Percentiles rank a stretch among this genome's conserved stretches.
Conservation (phyloP, 164 flowering plant genomes). For the Protea cynaroides region DNA sequence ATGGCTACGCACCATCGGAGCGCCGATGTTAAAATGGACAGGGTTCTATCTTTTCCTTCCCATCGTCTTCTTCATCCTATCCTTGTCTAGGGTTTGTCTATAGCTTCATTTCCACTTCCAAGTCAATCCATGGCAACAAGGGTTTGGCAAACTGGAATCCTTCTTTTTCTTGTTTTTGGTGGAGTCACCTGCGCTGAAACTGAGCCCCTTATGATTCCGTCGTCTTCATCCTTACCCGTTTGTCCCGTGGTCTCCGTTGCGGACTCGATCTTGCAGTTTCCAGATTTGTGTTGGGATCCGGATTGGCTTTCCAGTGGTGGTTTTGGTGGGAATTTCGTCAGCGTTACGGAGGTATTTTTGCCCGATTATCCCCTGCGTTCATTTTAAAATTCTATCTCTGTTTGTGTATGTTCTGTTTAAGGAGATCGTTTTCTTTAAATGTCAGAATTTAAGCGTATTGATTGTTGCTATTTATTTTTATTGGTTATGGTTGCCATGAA, state of each 20-base stretch:
- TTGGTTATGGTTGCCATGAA: too few species aligned
- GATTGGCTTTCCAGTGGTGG: constrained; percentile 13
- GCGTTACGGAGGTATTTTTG: constrained; percentile 33
- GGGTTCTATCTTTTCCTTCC: constrained; percentile 1
- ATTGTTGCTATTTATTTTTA: too few species aligned
- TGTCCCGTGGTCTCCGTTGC: constrained; percentile 25
- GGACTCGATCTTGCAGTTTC: constrained; percentile 29
- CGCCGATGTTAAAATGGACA: constrained; percentile 16
- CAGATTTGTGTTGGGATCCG: constrained; percentile 9
- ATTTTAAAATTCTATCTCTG: not conserved
- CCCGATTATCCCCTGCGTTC: too few species aligned
- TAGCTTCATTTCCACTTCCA: not conserved
- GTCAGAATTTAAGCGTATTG: too few species aligned
- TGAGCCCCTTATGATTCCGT: too few species aligned
- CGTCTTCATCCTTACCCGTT: constrained; percentile 16
- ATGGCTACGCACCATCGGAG: not conserved
- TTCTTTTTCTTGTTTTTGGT: constrained; percentile 18
- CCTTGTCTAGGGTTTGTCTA: constrained; percentile 8
- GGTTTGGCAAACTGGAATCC: constrained; percentile 24
- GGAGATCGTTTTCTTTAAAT: not conserved
- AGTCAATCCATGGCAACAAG: constrained; percentile 18
- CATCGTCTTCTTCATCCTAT: not conserved
- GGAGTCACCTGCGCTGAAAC: constrained; percentile 17
- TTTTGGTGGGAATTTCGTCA: constrained; percentile 11
- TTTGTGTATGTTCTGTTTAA: not conserved